These are phyloP conservation scores for Microthlaspi erraticum DNA, from an alignment of 345 rosid genomes.

Conservation along the genomic window DNA sequence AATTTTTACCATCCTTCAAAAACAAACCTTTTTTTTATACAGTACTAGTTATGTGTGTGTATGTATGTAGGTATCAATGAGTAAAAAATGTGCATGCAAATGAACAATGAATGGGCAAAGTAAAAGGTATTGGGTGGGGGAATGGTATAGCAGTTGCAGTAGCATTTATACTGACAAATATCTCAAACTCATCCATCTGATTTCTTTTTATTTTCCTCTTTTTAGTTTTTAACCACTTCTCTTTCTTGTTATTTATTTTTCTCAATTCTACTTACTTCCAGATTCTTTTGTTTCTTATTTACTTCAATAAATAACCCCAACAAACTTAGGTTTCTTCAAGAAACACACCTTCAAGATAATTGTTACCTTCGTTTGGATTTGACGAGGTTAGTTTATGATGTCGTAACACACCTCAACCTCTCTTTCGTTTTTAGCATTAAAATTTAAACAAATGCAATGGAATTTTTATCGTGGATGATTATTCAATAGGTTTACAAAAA, in stretches of 20 bases:
- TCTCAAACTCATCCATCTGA: slow-evolving; percentile 37
- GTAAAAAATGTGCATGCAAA: slow-evolving; percentile 34
- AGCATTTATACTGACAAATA: slow-evolving; percentile 42
- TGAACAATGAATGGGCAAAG: slow-evolving; percentile 40
- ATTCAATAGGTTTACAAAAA: not conserved
- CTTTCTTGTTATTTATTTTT: not conserved
- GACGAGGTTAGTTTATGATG: not conserved
- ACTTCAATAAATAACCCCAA: not conserved
- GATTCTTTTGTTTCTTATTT: not conserved
- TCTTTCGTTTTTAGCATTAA: not conserved
- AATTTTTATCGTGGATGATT: not conserved
- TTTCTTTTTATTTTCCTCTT: not conserved
- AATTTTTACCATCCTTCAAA: not conserved
- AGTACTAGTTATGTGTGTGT: too few relatives aligned
- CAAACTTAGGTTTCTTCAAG: not conserved
- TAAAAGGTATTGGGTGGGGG: slow-evolving; percentile 43
- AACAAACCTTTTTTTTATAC: not conserved
- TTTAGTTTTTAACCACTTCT: slow-evolving; percentile 13
- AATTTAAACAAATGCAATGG: slow-evolving; percentile 9
- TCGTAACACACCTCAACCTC: not conserved
- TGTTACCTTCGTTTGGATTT: not conserved
- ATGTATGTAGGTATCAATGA: not conserved
- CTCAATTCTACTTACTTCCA: slow-evolving; percentile 7
- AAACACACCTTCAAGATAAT: not conserved
- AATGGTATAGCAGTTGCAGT: slow-evolving; percentile 36